These are phyloP conservation scores for Zygosaccharomyces gambellarensis DNA, from an alignment of 805 yeast genomes.

Conservation along the genomic window DNA sequence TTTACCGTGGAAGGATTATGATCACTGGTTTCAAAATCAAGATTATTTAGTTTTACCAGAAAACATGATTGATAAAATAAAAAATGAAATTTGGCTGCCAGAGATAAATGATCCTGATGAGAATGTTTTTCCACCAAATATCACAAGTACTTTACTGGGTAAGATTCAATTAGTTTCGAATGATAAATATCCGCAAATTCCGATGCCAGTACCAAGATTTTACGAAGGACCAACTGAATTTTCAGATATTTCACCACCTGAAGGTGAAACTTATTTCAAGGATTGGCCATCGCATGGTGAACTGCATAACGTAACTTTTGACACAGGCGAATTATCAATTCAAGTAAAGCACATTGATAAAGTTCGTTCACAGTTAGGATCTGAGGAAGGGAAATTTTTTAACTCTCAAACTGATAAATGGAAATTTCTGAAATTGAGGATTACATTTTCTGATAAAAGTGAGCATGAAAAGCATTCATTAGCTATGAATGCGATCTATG, in stretches of 20 bases:
- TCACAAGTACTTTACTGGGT: conserved; percentile 48
- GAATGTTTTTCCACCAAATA: conserved; percentile 39
- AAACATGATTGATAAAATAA: conserved; percentile 44
- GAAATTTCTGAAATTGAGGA: conserved; percentile 36
- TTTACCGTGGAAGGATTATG: conserved; percentile 41
- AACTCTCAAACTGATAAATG: conserved; percentile 37
- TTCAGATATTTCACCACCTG: conserved; percentile 25
- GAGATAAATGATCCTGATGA: conserved; percentile 27
- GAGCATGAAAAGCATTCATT: conserved; percentile 50
- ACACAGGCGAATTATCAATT: conserved; percentile 24
- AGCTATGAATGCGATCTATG: conserved; percentile 57
- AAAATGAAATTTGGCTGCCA: conserved; percentile 46
- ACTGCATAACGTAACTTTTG: conserved; percentile 29
- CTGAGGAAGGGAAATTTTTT: conserved; percentile 19
- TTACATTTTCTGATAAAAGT: conserved; percentile 38
- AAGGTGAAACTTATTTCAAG: conserved; percentile 24
- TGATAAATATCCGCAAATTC: conserved; percentile 15
- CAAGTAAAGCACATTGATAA: conserved; percentile 23
- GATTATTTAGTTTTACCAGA: conserved; percentile 57
- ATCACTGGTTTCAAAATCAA: conserved; percentile 46
- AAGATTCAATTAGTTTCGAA: conserved; percentile 30
- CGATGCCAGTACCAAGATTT: conserved; percentile 35
- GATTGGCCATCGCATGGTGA: conserved; percentile 24
- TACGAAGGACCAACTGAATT: conserved; percentile 30
- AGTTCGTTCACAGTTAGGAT: conserved; percentile 17